Percentiles rank a stretch among this genome's conserved stretches.
Conservation (phyloP, 495 filamentous ascomycete species). For the Chaetomium tenue region DNA sequence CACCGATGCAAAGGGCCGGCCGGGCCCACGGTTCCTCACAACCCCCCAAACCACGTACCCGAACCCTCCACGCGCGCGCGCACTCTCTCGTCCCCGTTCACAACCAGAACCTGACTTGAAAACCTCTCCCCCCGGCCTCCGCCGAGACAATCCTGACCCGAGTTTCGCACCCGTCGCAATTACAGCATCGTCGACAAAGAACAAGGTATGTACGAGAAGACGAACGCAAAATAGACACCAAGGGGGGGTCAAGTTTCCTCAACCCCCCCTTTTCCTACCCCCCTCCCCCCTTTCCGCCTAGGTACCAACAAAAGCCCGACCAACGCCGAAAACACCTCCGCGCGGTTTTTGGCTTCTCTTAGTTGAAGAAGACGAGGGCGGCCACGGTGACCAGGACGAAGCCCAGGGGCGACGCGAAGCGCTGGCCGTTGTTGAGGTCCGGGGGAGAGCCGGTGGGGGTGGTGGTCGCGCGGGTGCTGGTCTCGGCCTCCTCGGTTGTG, state of each 20-base stretch:
- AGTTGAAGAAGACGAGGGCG: conserved; percentile 42
- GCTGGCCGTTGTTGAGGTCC: conserved; percentile 36
- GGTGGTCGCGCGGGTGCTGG: conserved; percentile 13
- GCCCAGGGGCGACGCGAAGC: conserved; percentile 39
- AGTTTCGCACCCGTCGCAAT: neutral
- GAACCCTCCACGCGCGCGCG: neutral
- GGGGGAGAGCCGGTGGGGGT: conserved; percentile 18
- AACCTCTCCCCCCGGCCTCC: neutral
- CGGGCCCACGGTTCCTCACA: neutral
- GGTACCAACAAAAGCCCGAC: neutral
- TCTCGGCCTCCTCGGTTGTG: conserved; percentile 20
- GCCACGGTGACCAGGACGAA: conserved; percentile 38
- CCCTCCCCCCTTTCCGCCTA: too few species aligned
- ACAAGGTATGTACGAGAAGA: conserved; percentile 28
- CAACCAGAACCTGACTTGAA: neutral
- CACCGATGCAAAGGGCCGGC: neutral
- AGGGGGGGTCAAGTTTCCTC: neutral
- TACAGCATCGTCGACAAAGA: conserved; percentile 15
- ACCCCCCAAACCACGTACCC: neutral
- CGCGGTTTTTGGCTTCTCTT: conserved; percentile 9
- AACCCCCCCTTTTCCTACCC: neutral
- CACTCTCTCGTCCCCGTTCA: neutral
- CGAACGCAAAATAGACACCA: conserved; percentile 3
- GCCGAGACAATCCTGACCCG: conserved; percentile 9
- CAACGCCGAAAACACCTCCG: conserved; percentile 16